Base-by-base conservation (phyloP, 768 basidiomycete genomes). In the Hygrophoropsis aurantiaca region DNA sequence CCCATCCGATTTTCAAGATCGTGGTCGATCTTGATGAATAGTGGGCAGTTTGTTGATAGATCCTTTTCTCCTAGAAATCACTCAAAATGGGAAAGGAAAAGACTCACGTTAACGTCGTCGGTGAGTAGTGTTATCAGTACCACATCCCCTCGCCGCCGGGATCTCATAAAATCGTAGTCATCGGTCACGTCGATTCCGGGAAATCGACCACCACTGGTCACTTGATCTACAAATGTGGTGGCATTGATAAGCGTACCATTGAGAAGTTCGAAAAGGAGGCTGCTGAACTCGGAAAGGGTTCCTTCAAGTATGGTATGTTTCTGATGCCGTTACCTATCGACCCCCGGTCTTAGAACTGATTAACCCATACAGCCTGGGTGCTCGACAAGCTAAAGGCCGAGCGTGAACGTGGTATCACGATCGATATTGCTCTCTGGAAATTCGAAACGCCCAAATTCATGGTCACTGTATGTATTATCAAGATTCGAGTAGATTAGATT, bases 261-360 rank as follows among this genome's bases (percentile, higher is more conserved):
- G 93, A 94, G 77, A 97, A 97, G 81, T 98, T 97, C 81, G 97
- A 99, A 84, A 99, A 99, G 87, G 97, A 99, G 79, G 97, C 97
- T 63, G 92, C 93, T 78, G 97, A 99, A 73, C 90, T 99, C 69
- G 97, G 97, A 70, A 99, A 99, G 81, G 93, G 94, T 72, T 92
- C 91, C 70, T 97, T 91, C 83, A 91, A 93, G 74, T 94, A 94
- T 74, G 92, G 92, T 93, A 57, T 59, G 87, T 71, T 51, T 50
- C 33, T 1, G 24, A 51, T 32, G 26, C 26, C 24, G 18, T 50
- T 46, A 52, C 63, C 50, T 51, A 10, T 38, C 16, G 50, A 54
- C 55, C 44, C 45, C 41, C 49, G 47, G 50, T 60, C 40, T 49
- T 46, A 44, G 60, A 46, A 43, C 67, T 60, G 46, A 56, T 54